Base-by-base conservation (phyloP, 495 filamentous ascomycete genomes). In the Penicillium pancosmium region DNA sequence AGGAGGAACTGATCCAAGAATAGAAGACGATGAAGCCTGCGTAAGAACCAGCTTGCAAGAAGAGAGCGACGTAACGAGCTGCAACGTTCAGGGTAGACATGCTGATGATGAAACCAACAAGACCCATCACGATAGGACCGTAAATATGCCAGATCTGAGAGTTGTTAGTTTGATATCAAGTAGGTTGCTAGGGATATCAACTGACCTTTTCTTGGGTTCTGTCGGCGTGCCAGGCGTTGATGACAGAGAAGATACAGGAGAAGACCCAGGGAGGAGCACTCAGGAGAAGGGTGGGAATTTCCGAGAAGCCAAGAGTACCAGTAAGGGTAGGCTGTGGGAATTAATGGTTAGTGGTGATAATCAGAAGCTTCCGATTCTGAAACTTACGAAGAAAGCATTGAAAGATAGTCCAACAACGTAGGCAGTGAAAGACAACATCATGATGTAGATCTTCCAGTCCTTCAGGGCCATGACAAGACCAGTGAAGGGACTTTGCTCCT, bases 181-280 rank as follows among this genome's bases (percentile, higher is more conserved):
- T 8, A 11, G 16, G 0, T 11, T 4, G 12, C 5, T 12, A 81
- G 82, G 68, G 83, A 89, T 11, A 85, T 35, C 78, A 68, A 54
- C 61, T 52, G 9, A 73, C 71, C 64, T 73, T 73, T 55, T 94
- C 89, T 48, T 90, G 88, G 8, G 86, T 90, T 56, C 81, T 78
- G 69, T 95, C 91, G n/a, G 90, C 88, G 71, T 91, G 88, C 79
- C 84, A 89, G 12, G 88, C 84, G 63, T 93, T 93, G 56, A 82
- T 36, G 65, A 88, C 85, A 50, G 89, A 85, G 25, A 84, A 86
- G 36, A 91, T 79, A 52, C 92, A 86, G 41, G 81, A 83, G 35
- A 94, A 81, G 3, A 90, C 81, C 69, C 89, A 90, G 13, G 88
- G 88, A 4, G 91, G 91, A 3, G 86, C 87, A 11, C 89, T 92